Evolutionary conservation across 805 yeast species (phyloP), one percentile per base, ranked within the genome.

Genomic region (Candida insectalens): DNA sequence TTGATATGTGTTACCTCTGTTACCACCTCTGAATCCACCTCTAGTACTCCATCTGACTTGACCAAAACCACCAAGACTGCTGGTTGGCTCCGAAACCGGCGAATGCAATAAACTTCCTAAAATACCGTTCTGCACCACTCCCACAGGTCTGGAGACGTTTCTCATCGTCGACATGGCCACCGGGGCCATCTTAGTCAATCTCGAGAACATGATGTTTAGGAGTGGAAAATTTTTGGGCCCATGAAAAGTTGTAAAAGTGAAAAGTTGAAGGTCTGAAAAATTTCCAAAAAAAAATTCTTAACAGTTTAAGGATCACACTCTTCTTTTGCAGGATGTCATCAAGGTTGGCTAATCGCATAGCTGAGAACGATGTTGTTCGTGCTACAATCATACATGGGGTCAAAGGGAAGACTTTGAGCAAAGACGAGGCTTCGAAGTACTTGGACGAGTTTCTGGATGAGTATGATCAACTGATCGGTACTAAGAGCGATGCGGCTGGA

Each of bases 1-100:
- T 60, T 89, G 96, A 60, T 81, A 89, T 14, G 95, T 84, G 62
- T 84, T 82, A 59, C 98, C 97, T 62, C 95, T 76, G 25, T 54
- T 84, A 78, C 81, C 88, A 79, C 67, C 96, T 60, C 56, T 51
- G 27, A 51, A 39, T 25, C 57, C 53, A 52, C 60, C 55, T 46
- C 62, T 53, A 15, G 35, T 26, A 19, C 19, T 10, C 30, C 30
- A 32, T 32, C 35, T 32, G 20, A 32, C 26, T 13, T 32, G 35
- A 8, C 25, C 26, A n/a, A 32, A 6, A 10, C 30, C 30, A 13
- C n/a, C 25, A 6, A 7, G 20, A 13, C 7, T 12, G n/a, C 7
- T 12, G 28, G 20, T 6, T 17, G 8, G 22, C 22, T 28, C 8
- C 10, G 14, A 9, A 9, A 26, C 29, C 14, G 20, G 19, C 19